Evolutionary conservation across 2,329 filamentous ascomycete species (phyloP).

Genomic region (Botrytis elliptica): DNA sequence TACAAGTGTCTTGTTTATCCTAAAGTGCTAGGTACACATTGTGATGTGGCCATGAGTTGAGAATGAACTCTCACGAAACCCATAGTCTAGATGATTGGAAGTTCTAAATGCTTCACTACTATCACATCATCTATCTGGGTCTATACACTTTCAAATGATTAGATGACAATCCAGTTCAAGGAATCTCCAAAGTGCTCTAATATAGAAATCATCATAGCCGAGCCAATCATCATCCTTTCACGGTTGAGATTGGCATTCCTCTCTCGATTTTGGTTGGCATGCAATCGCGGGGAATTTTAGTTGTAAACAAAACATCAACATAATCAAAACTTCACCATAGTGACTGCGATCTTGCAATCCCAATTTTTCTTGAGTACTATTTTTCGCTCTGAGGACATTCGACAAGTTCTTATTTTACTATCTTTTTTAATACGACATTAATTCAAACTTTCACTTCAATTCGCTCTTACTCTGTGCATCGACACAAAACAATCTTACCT

Average conservation of each 20-base stretch:
- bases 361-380: background rate
- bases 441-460: background rate
- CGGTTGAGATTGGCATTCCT: slow-evolving; percentile 15
- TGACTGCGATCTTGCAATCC: background rate
- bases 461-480: slow-evolving; percentile 17
- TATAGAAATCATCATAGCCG: background rate
- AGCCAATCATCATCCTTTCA: background rate
- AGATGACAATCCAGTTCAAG: background rate
- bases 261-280: slow-evolving; percentile 2
- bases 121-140: background rate
- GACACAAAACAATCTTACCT: slow-evolving; percentile 6
- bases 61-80: background rate
- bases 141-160: background rate
- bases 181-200: background rate
- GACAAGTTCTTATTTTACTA: background rate
- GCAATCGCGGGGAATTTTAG: slow-evolving; percentile 9
- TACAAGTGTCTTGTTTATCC: background rate
- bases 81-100: background rate
- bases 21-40: background rate
- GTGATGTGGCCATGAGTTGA: background rate
- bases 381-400: background rate
- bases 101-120: background rate
- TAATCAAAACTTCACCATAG: slow-evolving; percentile 10
- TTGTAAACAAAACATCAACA: slow-evolving; percentile 23
- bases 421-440: background rate